Evolutionary conservation across 495 filamentous ascomycete species (phyloP).

Genomic region (Penicillium riverlandense): DNA sequence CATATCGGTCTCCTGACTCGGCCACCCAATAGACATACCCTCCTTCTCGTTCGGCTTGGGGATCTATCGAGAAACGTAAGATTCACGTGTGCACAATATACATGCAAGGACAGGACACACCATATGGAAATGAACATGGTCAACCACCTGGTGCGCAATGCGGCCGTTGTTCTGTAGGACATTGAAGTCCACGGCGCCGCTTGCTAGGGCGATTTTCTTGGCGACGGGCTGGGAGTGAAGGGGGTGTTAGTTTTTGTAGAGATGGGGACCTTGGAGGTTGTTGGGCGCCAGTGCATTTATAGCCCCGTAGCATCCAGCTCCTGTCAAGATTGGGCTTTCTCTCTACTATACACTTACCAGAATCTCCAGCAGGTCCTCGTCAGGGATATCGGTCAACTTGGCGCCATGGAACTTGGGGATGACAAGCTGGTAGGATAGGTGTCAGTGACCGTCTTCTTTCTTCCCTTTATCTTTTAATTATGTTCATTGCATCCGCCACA

Average conservation of each 20-base stretch:
- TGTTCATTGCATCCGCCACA: background rate
- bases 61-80: slow-evolving; percentile 48
- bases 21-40: slow-evolving; percentile 78
- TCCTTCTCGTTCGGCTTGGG: slow-evolving; percentile 87
- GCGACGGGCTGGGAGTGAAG: slow-evolving; percentile 57
- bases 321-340: background rate
- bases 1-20: slow-evolving; percentile 69
- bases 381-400: slow-evolving; percentile 89
- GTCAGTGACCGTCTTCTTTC: slow-evolving; percentile 1
- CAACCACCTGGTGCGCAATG: slow-evolving; percentile 89
- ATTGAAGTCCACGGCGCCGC: slow-evolving; percentile 77
- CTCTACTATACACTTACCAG: slow-evolving; percentile 47
- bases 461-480: background rate
- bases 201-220: slow-evolving; percentile 77
- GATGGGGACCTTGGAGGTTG: slow-evolving; percentile 15
- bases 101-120: slow-evolving; percentile 33
- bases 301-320: background rate
- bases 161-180: slow-evolving; percentile 94
- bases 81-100: too few species aligned
- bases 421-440: slow-evolving; percentile 57
- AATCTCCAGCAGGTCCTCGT: slow-evolving; percentile 77
- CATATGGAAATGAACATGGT: slow-evolving; percentile 96
- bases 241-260: too few species aligned
- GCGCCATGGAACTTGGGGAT: slow-evolving; percentile 95
- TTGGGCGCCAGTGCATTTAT: too few species aligned